Conservation (phyloP, 2,329 filamentous ascomycete species). For the Xylaria polymorpha region DNA sequence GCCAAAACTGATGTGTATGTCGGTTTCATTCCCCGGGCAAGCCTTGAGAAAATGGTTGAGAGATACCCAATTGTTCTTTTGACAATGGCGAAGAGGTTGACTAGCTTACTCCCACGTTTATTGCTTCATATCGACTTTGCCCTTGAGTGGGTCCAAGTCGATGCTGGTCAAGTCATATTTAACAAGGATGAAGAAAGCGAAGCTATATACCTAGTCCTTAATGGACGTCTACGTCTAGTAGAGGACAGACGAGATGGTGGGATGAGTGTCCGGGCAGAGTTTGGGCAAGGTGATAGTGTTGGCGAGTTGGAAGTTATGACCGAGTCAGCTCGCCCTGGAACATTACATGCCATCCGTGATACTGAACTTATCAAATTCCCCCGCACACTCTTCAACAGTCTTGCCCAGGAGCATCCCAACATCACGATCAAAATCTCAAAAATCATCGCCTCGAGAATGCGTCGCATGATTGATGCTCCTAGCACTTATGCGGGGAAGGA, state of each 20-base stretch:
- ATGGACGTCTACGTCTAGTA: constrained; percentile 87
- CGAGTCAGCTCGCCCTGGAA: constrained; percentile 89
- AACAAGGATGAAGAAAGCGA: constrained; percentile 96
- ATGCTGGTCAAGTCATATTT: constrained; percentile 93
- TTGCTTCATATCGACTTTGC: constrained; percentile 98
- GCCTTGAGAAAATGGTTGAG: constrained; percentile 92
- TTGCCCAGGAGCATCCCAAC: constrained; percentile 95
- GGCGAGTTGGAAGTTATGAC: constrained; percentile 97
- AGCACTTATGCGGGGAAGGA: constrained; percentile 74
- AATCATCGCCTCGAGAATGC: constrained; percentile 96
- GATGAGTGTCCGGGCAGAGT: constrained; percentile 89
- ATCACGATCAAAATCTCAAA: constrained; percentile 99
- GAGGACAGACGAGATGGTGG: constrained; percentile 83
- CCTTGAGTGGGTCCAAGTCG: constrained; percentile 97
- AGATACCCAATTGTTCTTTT: constrained; percentile 90
- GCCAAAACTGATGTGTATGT: constrained; percentile 99
- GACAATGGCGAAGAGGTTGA: constrained; percentile 95
- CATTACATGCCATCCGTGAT: constrained; percentile 93
- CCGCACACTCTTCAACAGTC: constrained; percentile 94
- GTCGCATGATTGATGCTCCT: constrained; percentile 85
- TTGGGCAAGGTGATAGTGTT: constrained; percentile 96
- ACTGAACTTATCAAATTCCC: constrained; percentile 97
- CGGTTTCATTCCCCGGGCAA: constrained; percentile 86
- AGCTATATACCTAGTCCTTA: constrained; percentile 97
- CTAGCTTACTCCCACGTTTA: constrained; percentile 85